Evolutionary conservation across 2,329 filamentous ascomycete genomes (phyloP), one percentile per base, ranked within the genome.

Genomic region (Dactylellina cionopaga): DNA sequence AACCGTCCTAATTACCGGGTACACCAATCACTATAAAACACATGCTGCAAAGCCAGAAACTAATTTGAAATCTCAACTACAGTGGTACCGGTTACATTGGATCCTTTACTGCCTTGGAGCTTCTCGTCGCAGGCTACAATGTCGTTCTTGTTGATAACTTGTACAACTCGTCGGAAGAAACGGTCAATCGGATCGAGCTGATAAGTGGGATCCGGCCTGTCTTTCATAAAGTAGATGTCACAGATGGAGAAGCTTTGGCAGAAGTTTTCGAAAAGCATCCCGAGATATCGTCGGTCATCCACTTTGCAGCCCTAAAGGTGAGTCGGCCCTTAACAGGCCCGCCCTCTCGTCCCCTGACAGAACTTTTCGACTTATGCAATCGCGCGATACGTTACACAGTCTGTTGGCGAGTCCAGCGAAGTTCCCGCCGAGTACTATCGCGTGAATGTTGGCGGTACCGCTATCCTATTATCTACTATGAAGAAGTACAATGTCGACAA

Each of bases 11-110:
- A 88, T 97, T 80, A 93, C 93, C 78, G 93, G 93, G 93, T 96
- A 88, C 84, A 88, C 64, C 17, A 41, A 29, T 19, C 52, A 54
- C 1, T 6, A 7, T 5, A 39, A 25, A 17, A n/a, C 51, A 7
- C 25, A 5, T 55, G 25, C 31, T n/a, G 19, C 3, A 41, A 39
- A 24, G 15, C 31, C 11, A 59, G 43, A 59, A 19, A 35, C 76
- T 79, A 69, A 77, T 75, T n/a, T 54, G 74, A 75, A 31, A 64
- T 55, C 31, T 70, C 76, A 76, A 77, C 77, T 76, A 76, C 77
- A 97, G 95, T 86, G 95, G 95, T 79, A 96, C 93, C 76, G 95
- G 95, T 84, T 99, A 99, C 86, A 99, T 99, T 82, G 95, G 95
- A 81, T 98, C 94, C 54, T 98, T 98, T 85, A 99, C 95, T 74